Percentiles rank a stretch among this genome's conserved stretches.
Conservation (phyloP, 2,329 filamentous ascomycete genomes). For the Thyridium curvatum region DNA sequence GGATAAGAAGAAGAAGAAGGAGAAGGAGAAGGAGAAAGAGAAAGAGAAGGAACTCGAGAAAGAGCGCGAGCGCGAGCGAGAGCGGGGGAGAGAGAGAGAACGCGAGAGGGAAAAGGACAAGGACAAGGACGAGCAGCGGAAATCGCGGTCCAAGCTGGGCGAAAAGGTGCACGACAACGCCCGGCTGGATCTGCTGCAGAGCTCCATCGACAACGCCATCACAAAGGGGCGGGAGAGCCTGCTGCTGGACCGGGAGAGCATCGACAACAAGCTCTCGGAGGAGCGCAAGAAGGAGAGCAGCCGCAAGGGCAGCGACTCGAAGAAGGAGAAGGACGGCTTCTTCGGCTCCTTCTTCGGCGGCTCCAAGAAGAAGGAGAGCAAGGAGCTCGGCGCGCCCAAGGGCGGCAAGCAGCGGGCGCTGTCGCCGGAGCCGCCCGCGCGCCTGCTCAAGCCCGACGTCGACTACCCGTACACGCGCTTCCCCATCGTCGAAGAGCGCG, state of each 20-base stretch:
- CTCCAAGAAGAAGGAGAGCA: constrained; percentile 78
- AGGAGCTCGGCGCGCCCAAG: constrained; percentile 69
- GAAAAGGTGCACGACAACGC: constrained; percentile 65
- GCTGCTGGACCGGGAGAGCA: constrained; percentile 70
- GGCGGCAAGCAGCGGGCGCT: constrained; percentile 59
- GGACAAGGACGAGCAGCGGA: constrained; percentile 48
- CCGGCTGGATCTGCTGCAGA: constrained; percentile 79
- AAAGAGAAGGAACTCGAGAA: constrained; percentile 58
- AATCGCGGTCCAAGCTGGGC: no score
- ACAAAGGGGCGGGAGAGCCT: constrained; percentile 73
- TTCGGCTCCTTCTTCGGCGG: constrained; percentile 91
- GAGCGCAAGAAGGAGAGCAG: constrained; percentile 76
- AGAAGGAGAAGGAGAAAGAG: constrained; percentile 42
- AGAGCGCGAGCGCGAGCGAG: constrained; percentile 41
- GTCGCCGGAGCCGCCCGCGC: constrained; percentile 71
- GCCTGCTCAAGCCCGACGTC: constrained; percentile 73
- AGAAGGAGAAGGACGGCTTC: constrained; percentile 90
- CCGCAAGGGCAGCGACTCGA: constrained; percentile 67
- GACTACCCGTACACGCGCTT: constrained; percentile 97
- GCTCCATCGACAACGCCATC: constrained; percentile 67
- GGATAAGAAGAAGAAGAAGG: constrained; percentile 62
- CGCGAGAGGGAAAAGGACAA: constrained; percentile 60
- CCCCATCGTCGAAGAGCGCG: constrained; percentile 88
- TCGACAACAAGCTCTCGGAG: constrained; percentile 67
- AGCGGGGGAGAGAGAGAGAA: constrained; percentile 41